Evolutionary conservation across 805 yeast species (phyloP).

Genomic region (Zygotorulaspora danielsina): DNA sequence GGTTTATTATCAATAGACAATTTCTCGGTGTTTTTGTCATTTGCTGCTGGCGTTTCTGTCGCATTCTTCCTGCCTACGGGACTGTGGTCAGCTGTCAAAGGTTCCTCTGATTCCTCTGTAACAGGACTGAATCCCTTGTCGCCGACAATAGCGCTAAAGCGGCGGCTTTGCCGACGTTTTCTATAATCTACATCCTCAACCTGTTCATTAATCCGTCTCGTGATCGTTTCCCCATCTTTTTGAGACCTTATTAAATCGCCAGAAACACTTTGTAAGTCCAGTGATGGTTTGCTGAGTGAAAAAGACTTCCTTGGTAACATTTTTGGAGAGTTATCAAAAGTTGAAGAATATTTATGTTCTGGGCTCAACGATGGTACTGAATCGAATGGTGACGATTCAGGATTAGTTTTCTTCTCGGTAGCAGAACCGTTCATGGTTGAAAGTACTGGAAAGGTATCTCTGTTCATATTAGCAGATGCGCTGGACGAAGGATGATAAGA

Average conservation of each 20-base stretch:
- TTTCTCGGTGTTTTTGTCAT: not conserved
- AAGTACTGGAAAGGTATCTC: conserved; percentile 13
- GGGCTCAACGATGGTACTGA: conserved; percentile 18
- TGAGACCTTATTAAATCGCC: conserved; percentile 38
- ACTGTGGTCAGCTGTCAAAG: not conserved
- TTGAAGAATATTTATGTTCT: conserved; percentile 10
- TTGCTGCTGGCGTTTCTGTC: not conserved
- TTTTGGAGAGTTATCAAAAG: conserved; percentile 21
- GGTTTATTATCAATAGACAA: conserved; percentile 3
- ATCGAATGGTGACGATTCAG: conserved; percentile 19
- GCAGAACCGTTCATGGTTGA: conserved; percentile 32
- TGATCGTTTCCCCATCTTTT: conserved; percentile 19
- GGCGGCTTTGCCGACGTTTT: conserved; percentile 16
- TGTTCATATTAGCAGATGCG: conserved; percentile 5
- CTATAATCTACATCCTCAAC: conserved; percentile 15
- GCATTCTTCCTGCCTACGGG: not conserved
- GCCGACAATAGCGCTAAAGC: conserved; percentile 15
- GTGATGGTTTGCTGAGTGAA: conserved; percentile 34
- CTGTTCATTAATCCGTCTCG: conserved; percentile 24
- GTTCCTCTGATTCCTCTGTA: conserved; percentile 14
- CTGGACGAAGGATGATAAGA: conserved; percentile 61
- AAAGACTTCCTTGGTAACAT: conserved; percentile 23
- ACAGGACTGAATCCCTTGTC: conserved; percentile 16
- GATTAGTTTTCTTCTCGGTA: conserved; percentile 10
- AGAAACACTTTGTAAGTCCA: conserved; percentile 35